Evolutionary conservation across 768 basidiomycete species (phyloP), one percentile per base, ranked within the genome.

Genomic region (Naganishia kalamii): DNA sequence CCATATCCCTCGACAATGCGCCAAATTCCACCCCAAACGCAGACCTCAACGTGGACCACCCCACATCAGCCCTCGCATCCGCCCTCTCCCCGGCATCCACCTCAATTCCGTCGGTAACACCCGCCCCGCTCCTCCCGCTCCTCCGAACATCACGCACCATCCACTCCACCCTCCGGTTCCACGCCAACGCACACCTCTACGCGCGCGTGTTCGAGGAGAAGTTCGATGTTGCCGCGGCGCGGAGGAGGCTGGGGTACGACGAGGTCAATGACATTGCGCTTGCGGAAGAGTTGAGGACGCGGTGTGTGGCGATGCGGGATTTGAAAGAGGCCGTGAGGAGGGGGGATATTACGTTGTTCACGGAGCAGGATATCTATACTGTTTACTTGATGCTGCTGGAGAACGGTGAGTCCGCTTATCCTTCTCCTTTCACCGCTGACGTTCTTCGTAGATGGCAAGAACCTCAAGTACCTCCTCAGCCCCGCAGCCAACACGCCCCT

Each of bases 101-200:
- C 23, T 33, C 30, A 30, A 33, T 48, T 44, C 37, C 50, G 4
- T 51, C 50, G 19, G 27, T 52, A 40, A 54, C 29, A 82, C 54
- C 79, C 85, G 13, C 44, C 87, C 88, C 19, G 87, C 88, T 8
- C 87, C 87, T 17, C 60, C 82, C n/a, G 12, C 78, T 91, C 23
- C 80, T 88, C 17, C 68, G 54, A 1, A 66, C 69, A 4, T 68
- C 40, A 12, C 66, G 66, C 59, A 37, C 41, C 11, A 51, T 71
- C 37, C n/a, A 59, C 41, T 15, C 35, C 46, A 25, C 29, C 15
- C 52, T 69, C n/a, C 85, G 85, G 11, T 74, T 83, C 62, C 63
- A 72, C 12, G 68, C 80, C 8, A 89, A 89, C 71, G 84, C 84
- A n/a, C 82, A 84, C 69, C 82, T 92, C 25, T 90, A 90, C 72